Conservation (phyloP, 2,329 filamentous ascomycete species). For the Cryphonectria naterciae region DNA sequence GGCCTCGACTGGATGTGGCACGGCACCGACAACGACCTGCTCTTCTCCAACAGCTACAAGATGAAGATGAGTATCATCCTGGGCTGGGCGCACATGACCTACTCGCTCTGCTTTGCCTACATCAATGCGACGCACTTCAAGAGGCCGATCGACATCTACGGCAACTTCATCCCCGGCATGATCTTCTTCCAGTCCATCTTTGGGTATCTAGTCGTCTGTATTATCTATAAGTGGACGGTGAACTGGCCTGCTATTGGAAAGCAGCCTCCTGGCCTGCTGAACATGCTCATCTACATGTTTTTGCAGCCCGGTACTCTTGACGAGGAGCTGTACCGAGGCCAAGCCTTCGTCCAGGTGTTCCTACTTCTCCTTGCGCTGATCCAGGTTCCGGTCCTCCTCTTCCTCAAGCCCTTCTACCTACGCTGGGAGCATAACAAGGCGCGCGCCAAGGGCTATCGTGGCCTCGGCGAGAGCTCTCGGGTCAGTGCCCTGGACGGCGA, state of each 20-base stretch:
- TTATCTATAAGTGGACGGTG: slow-evolving; percentile 95
- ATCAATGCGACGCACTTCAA: slow-evolving; percentile 96
- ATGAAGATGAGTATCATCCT: slow-evolving; percentile 99
- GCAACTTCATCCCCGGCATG: slow-evolving; percentile 97
- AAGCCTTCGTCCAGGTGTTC: slow-evolving; percentile 74
- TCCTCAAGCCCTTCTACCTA: slow-evolving; percentile 95
- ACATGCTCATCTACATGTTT: slow-evolving; percentile 99
- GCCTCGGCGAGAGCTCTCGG: slow-evolving; percentile 84
- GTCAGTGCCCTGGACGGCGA: slow-evolving; percentile 91
- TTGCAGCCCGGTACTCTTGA: slow-evolving; percentile 77
- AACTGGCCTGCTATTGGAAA: slow-evolving; percentile 74
- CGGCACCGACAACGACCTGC: slow-evolving; percentile 88
- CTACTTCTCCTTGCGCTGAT: slow-evolving; percentile 80
- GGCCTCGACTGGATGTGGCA: slow-evolving; percentile 98
- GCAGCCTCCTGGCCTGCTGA: slow-evolving; percentile 84
- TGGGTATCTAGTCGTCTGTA: slow-evolving; percentile 90
- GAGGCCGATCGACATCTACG: slow-evolving; percentile 92
- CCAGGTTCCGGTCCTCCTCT: slow-evolving; percentile 88
- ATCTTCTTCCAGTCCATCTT: slow-evolving; percentile 99
- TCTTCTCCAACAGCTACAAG: slow-evolving; percentile 99
- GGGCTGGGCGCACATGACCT: slow-evolving; percentile 98
- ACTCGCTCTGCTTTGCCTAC: slow-evolving; percentile 89
- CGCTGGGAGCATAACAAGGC: slow-evolving; percentile 91
- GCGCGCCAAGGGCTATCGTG: slow-evolving; percentile 86
- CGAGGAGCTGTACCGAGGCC: slow-evolving; percentile 76